Conservation (phyloP, 2,329 filamentous ascomycete species). For the Ceratocystis destructans region DNA sequence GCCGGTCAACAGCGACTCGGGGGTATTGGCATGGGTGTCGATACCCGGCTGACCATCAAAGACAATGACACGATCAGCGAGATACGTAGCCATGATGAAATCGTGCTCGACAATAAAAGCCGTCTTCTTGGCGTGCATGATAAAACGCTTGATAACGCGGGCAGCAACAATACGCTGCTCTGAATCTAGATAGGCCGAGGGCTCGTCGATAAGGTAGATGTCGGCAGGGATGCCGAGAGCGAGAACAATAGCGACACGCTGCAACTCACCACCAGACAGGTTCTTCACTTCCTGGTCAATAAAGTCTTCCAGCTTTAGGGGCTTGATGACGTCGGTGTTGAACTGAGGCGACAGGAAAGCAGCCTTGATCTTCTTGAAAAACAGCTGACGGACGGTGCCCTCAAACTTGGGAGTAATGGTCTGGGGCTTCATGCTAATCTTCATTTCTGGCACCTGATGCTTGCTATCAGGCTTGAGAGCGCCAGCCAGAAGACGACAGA, state of each 20-base stretch:
- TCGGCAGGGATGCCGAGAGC: constrained; percentile 92
- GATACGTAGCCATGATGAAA: constrained; percentile 82
- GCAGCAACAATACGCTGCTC: constrained; percentile 97
- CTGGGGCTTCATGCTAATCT: constrained; percentile 98
- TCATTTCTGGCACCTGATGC: constrained; percentile 75
- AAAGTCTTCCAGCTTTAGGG: constrained; percentile 97
- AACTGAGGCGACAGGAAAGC: constrained; percentile 95
- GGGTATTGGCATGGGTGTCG: constrained; percentile 72
- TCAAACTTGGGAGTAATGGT: constrained; percentile 98
- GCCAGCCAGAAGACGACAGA: constrained; percentile 91
- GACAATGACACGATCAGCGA: constrained; percentile 90
- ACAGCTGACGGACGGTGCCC: constrained; percentile 90
- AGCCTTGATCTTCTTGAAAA: constrained; percentile 99
- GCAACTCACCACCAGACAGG: constrained; percentile 96
- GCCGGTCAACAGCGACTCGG: constrained; percentile 83
- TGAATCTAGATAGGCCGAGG: constrained; percentile 92
- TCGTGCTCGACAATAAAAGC: constrained; percentile 99
- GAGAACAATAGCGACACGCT: constrained; percentile 95
- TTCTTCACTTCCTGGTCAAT: constrained; percentile 99
- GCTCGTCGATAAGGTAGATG: constrained; percentile 97
- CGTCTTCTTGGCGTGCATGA: constrained; percentile 99
- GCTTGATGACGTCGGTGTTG: constrained; percentile 98
- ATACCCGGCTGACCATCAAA: constrained; percentile 91
- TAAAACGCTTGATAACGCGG: constrained; percentile 98
- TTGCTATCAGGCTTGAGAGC: constrained; percentile 78